phyloP scores from a whole-genome alignment of 1,284 basidiomycete genomes.

The Rhodotorula sp. region DNA sequence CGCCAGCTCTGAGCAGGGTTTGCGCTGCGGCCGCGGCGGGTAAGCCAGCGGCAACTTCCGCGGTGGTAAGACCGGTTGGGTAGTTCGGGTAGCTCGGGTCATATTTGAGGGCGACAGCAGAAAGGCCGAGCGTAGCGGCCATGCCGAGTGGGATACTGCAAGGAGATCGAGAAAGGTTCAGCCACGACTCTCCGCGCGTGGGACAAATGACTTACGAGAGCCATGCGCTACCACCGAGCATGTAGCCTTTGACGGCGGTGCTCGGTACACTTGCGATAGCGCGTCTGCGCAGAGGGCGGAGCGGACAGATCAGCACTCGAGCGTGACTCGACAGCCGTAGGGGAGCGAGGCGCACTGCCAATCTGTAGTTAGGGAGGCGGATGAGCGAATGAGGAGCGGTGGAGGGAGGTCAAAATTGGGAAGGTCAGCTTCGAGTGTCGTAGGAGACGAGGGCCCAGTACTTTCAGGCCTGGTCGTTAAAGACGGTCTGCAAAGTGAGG shows the following conservation, averaged over 20 bases:
- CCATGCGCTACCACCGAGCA: slow-evolving; percentile 56
- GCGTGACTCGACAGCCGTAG: too few species aligned
- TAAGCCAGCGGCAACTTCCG: slow-evolving; percentile 75
- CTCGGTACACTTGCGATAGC: slow-evolving; percentile 46
- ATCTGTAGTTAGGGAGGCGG: not conserved
- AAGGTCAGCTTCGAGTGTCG: not conserved
- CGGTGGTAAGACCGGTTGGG: slow-evolving; percentile 17
- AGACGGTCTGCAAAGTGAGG: slow-evolving; percentile 57
- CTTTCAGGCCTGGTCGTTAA: slow-evolving; percentile 59
- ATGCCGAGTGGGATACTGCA: slow-evolving; percentile 19
- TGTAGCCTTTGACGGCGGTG: slow-evolving; percentile 46
- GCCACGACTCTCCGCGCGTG: not conserved
- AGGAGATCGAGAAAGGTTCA: not conserved
- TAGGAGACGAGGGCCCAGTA: not conserved
- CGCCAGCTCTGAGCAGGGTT: slow-evolving; percentile 60
- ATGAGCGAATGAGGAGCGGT: not conserved
- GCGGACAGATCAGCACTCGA: too few species aligned
- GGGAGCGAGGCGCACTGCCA: not conserved
- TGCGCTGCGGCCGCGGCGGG: slow-evolving; percentile 71
- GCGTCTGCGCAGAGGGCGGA: slow-evolving; percentile 45
- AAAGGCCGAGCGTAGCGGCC: slow-evolving; percentile 17
- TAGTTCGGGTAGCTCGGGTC: slow-evolving; percentile 26
- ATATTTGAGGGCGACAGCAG: slow-evolving; percentile 20
- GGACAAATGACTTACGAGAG: slow-evolving; percentile 55
- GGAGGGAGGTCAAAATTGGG: not conserved